Evolutionary conservation across 129 eudicot species (phyloP), one percentile per base, ranked within the genome.

Genomic region (Tagetes erecta): DNA sequence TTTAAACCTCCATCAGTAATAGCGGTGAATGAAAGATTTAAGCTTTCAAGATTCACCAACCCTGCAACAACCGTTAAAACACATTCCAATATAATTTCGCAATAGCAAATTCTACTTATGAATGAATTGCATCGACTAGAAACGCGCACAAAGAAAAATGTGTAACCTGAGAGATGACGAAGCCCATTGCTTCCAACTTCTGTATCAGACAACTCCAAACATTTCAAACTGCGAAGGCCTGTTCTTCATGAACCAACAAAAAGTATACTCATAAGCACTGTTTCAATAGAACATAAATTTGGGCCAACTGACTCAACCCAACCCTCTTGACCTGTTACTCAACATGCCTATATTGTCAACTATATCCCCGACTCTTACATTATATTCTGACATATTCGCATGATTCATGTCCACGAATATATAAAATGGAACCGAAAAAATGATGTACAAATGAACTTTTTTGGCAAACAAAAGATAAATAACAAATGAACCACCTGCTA

Each of bases 121-220:
- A 5, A 53, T 53, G 14, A 53, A 20, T 0, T 53, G 60, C 9
- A 20, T 11, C 60, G 34, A 53, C 10, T 5, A 53, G 34, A 20
- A 53, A 53, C 60, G 37, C 27, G 27, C 27, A 20, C 58, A 39
- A 14, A 75, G n/a, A n/a, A 33, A 42, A 30, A 50, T 65, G 44
- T 60, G 83, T 30, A 65, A 88, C 98, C 98, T 73, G 97, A 86
- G 41, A 90, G 84, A 85, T 84, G 89, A 31, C 86, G 88, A 2
- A 94, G 85, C 47, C 97, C 98, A 63, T 65, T 80, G 83, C 81
- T 94, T 60, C 98, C 96, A 59, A 94, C 96, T 78, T 85, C 88
- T 58, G 98, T 94, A 79, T 94, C 98, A 64, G 98, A 94, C 82
- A 94, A 70, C 71, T 87, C 97, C 86, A 94, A 80, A 82, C 80